Evolutionary conservation across 177 flowering plant genomes (phyloP), one percentile per base, ranked within the genome.

Genomic region (Vitis hybrid): DNA sequence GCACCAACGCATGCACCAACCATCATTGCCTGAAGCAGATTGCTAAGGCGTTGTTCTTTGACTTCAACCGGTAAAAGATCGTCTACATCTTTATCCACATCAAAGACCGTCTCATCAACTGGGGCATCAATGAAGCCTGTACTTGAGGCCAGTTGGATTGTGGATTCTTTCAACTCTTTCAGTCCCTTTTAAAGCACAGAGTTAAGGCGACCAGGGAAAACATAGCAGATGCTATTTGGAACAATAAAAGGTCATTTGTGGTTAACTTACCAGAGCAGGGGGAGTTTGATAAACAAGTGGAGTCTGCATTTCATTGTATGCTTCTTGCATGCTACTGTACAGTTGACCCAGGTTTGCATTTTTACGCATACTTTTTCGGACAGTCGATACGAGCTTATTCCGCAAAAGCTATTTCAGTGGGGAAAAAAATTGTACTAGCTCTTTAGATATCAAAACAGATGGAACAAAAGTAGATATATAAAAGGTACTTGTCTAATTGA

Each of bases 21-120:
- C 98, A 94, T 90, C 60, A 87, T 11, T 19, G 97, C 84, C 80
- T 94, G 98, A 70, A 94, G 97, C 73, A 94, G 80, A 83, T 94
- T 94, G 84, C 97, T 92, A 61, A 92, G 84, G 3, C 97, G 83
- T 73, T 94, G 98, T 73, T 94, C 98, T 81, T 94, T 92, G 71
- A 94, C 98, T 76, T 92, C 97, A 51, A 94, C 82, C 2, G 97
- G 98, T 63, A 94, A 78, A 72, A 92, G 93, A 76, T 89, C 97
- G 76, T 94, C 98, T 51, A 94, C 64, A 69, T 94, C 97, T 74
- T 92, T 90, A 60, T 94, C 91, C 68, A 90, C 89, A 75, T 94
- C 97, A 76, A 94, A 94, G 51, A 92, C 81, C 26, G 95, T 82
- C 73, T 85, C 85, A 72, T 94, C 98, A 65, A 94, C 93, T 19